Conservation (phyloP, 2,329 filamentous ascomycete genomes). For the Penicillium sp. region DNA sequence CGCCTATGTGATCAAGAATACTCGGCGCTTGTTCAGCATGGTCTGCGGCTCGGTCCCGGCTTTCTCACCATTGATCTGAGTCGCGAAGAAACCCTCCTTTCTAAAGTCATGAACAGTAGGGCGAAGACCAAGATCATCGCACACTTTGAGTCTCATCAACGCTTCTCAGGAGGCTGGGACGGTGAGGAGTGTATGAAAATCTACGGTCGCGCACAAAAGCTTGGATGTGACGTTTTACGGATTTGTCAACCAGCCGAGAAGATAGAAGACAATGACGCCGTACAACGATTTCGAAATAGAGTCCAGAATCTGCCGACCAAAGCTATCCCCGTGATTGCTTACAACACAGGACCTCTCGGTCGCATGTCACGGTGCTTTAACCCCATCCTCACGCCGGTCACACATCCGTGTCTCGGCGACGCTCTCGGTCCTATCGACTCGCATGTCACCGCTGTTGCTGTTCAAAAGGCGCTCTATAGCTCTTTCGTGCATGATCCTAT, state of each 20-base stretch:
- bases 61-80: conserved; percentile 58
- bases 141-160: conserved; percentile 43
- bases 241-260: conserved; percentile 53
- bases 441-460: conserved; percentile 56
- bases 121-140: conserved; percentile 59
- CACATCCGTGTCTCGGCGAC: conserved; percentile 44
- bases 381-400: conserved; percentile 56
- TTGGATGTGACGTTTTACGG: conserved; percentile 59
- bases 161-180: conserved; percentile 50
- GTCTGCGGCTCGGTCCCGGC: conserved; percentile 57
- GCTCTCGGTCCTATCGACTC: conserved; percentile 42
- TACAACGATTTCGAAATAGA: conserved; percentile 50
- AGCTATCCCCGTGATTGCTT: conserved; percentile 53
- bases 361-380: conserved; percentile 63
- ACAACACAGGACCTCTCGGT: conserved; percentile 59
- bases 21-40: conserved; percentile 53
- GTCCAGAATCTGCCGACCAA: conserved; percentile 41
- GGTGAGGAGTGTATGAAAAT: conserved; percentile 50
- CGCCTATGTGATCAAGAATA: conserved; percentile 40
- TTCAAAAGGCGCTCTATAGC: conserved; percentile 60
- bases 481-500: conserved; percentile 63
- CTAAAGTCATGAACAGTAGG: conserved; percentile 46
- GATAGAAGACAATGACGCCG: conserved; percentile 58
- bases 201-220: conserved; percentile 52
- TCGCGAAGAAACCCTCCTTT: conserved; percentile 48